A percentile compares a stretch with the other conserved stretches of the same genome.
Evolutionary conservation across 2,329 filamentous ascomycete genomes (phyloP).

Genomic region (Aspergillus neotritici): DNA sequence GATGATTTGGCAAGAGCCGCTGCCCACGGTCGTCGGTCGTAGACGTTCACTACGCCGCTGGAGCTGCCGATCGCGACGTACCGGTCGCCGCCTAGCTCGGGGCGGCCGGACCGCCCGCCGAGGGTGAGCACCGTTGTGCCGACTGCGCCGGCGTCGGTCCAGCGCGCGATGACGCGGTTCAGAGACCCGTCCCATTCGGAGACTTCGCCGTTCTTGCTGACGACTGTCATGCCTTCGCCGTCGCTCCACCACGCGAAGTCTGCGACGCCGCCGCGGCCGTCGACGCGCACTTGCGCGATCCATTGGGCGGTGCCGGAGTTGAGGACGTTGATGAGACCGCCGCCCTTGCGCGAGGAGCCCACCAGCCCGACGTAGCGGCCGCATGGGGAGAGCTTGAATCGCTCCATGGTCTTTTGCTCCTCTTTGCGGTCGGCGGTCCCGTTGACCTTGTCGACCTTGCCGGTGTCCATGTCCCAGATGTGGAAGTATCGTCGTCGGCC

Average conservation of each 20-base stretch:
- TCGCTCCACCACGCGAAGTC: slow-evolving; percentile 93
- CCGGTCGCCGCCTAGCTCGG: slow-evolving; percentile 62
- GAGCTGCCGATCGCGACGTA: slow-evolving; percentile 86
- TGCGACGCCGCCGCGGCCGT: slow-evolving; percentile 74
- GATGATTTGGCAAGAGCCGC: slow-evolving; percentile 32
- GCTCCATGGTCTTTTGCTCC: slow-evolving; percentile 86
- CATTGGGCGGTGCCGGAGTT: slow-evolving; percentile 78
- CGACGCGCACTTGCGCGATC: slow-evolving; percentile 74
- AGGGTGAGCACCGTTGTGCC: slow-evolving; percentile 77
- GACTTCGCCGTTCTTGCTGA: slow-evolving; percentile 80
- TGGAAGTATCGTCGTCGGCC: slow-evolving; percentile 89
- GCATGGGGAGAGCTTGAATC: slow-evolving; percentile 79
- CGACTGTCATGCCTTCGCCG: slow-evolving; percentile 72
- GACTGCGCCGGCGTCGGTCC: slow-evolving; percentile 85
- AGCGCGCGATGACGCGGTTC: slow-evolving; percentile 68
- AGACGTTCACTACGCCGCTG: slow-evolving; percentile 87
- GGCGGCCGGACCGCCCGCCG: slow-evolving; percentile 47
- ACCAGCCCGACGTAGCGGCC: slow-evolving; percentile 80
- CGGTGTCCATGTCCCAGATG: slow-evolving; percentile 81
- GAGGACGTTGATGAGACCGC: slow-evolving; percentile 81
- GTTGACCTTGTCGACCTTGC: slow-evolving; percentile 74
- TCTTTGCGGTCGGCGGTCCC: slow-evolving; percentile 64
- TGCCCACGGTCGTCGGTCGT: slow-evolving; percentile 68
- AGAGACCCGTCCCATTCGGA: slow-evolving; percentile 76
- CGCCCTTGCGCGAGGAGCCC: slow-evolving; percentile 74